Evolutionary conservation across 2,329 filamentous ascomycete genomes (phyloP).

Genomic region (Scedosporium minutisporum): DNA sequence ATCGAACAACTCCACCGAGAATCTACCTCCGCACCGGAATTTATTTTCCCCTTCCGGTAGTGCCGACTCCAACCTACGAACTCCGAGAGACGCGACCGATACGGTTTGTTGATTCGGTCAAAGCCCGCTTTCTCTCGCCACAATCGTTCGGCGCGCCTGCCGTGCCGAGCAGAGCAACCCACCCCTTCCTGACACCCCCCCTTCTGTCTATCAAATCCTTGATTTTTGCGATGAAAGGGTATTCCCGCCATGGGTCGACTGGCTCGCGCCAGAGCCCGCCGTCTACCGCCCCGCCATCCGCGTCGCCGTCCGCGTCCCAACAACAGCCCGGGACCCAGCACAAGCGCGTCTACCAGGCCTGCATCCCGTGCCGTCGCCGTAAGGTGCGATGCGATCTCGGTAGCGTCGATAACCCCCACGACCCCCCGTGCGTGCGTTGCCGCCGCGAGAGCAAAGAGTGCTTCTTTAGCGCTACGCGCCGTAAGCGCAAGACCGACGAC

Average conservation of each 20-base stretch:
- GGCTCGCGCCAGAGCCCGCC: neutral
- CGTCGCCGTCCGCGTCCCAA: conserved; percentile 3
- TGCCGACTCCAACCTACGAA: conserved; percentile 1
- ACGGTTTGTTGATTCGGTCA: too few species aligned
- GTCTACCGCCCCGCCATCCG: neutral
- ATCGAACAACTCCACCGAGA: neutral
- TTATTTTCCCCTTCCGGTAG: neutral
- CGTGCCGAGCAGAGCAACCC: neutral
- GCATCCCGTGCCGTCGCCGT: conserved; percentile 51
- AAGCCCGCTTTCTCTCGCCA: neutral
- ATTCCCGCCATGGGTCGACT: conserved; percentile 3
- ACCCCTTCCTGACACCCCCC: neutral
- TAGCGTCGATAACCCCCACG: conserved; percentile 85
- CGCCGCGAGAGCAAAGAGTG: conserved; percentile 93
- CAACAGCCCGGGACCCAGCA: conserved; percentile 27
- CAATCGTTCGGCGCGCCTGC: neutral
- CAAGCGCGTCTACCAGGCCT: conserved; percentile 55
- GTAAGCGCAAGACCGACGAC: conserved; percentile 74
- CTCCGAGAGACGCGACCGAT: neutral
- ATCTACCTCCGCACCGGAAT: neutral
- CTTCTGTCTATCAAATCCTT: neutral
- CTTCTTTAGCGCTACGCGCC: conserved; percentile 87
- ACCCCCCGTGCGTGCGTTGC: conserved; percentile 89
- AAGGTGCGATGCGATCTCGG: conserved; percentile 56
- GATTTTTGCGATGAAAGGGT: neutral